Evolutionary conservation across 371 early-diverging fungal species (phyloP).

Genomic region (Choanephora cucurbitarum): DNA sequence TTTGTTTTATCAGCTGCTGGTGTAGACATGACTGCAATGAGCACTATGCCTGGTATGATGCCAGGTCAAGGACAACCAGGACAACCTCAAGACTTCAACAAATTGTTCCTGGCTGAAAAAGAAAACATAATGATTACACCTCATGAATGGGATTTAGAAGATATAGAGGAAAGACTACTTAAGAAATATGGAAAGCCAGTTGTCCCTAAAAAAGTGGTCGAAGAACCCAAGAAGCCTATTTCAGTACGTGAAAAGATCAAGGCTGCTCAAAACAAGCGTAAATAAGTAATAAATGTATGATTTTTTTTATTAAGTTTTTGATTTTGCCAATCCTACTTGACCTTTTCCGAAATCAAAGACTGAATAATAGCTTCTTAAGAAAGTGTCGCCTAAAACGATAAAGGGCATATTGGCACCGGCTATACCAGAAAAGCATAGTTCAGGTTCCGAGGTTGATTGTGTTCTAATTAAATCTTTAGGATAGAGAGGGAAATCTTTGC

Average conservation of each 20-base stretch:
- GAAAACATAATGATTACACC: constrained; percentile 85
- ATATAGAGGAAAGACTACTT: constrained; percentile 83
- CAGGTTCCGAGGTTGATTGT: constrained; percentile 13
- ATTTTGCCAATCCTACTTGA: constrained; percentile 35
- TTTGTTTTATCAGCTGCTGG: constrained; percentile 94
- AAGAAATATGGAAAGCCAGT: constrained; percentile 70
- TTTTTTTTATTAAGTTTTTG: constrained; percentile 10
- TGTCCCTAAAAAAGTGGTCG: not conserved
- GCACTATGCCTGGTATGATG: constrained; percentile 63
- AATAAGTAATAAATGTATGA: not conserved
- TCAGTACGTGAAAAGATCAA: constrained; percentile 31
- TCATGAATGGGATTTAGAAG: constrained; percentile 81
- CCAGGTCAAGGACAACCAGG: constrained; percentile 61
- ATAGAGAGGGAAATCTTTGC: constrained; percentile 24
- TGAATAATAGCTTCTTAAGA: constrained; percentile 39
- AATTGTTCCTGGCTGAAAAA: constrained; percentile 84
- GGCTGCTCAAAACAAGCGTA: constrained; percentile 9
- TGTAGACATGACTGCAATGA: constrained; percentile 90
- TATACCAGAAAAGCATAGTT: constrained; percentile 41
- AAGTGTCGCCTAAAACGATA: constrained; percentile 40
- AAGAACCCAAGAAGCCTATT: not conserved
- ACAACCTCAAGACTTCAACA: constrained; percentile 83
- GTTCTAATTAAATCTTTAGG: constrained; percentile 31
- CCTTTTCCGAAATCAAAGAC: constrained; percentile 40
- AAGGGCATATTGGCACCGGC: constrained; percentile 31